Evolutionary conservation across 495 filamentous ascomycete genomes (phyloP).

Genomic region (Parathielavia appendiculata): DNA sequence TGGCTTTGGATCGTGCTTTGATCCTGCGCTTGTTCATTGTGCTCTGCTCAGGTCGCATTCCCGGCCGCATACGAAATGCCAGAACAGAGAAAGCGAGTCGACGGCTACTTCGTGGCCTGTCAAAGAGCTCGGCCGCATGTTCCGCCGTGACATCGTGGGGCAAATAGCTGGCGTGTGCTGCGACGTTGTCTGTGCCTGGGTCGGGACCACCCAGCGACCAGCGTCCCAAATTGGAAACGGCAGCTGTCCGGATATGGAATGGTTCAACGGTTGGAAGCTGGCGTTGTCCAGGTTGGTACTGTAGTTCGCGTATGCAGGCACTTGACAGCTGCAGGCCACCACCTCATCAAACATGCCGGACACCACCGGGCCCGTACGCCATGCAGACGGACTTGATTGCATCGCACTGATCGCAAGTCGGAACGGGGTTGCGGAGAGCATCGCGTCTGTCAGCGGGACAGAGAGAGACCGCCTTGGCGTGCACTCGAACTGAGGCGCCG

Average conservation of each 20-base stretch:
- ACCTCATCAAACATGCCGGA: slow-evolving; percentile 2
- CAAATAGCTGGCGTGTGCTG: slow-evolving; percentile 6
- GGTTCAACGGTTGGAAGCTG: slow-evolving; percentile 4
- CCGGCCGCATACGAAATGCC: slow-evolving; percentile 12
- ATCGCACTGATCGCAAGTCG: neutral
- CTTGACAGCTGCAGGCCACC: slow-evolving; percentile 2
- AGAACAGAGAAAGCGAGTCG: slow-evolving; percentile 4
- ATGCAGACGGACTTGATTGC: neutral
- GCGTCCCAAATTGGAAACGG: neutral
- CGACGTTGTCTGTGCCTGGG: neutral
- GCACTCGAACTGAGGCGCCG: neutral
- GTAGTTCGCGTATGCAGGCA: slow-evolving; percentile 19
- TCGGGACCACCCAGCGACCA: neutral
- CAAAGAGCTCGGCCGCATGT: neutral
- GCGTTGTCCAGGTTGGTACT: neutral
- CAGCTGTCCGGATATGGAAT: slow-evolving; percentile 1
- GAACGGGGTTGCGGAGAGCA: neutral
- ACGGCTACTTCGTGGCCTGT: neutral
- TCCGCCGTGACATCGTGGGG: slow-evolving; percentile 21
- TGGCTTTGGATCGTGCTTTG: neutral
- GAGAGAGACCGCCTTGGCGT: slow-evolving; percentile 1
- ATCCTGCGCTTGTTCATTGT: neutral
- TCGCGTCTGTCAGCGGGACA: slow-evolving; percentile 1
- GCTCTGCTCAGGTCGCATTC: slow-evolving; percentile 15
- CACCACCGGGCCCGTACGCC: slow-evolving; percentile 1